Conservation (phyloP, 1,139 yeast genomes). For the Candida sojae region DNA sequence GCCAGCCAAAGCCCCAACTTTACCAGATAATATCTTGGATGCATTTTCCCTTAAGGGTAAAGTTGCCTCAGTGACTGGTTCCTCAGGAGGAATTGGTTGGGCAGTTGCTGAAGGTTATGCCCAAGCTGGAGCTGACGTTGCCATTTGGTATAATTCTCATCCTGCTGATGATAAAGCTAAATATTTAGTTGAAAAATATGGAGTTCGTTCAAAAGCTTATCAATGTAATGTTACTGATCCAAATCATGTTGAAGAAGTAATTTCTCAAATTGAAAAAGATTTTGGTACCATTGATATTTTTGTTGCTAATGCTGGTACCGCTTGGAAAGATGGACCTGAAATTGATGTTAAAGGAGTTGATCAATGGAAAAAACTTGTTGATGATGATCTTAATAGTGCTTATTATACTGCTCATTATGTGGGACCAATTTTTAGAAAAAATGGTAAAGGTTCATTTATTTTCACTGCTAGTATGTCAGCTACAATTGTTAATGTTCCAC, state of each 20-base stretch:
- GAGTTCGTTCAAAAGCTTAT: conserved; percentile 32
- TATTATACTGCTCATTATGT: conserved; percentile 46
- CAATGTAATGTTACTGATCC: conserved; percentile 45
- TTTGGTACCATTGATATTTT: conserved; percentile 50
- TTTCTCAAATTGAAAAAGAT: conserved; percentile 31
- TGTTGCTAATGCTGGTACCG: conserved; percentile 59
- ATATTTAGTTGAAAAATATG: conserved; percentile 27
- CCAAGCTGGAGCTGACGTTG: conserved; percentile 48
- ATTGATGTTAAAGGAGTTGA: conserved; percentile 45
- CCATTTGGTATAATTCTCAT: conserved; percentile 44
- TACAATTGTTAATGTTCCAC: conserved; percentile 65
- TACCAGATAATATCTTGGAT: conserved; percentile 35
- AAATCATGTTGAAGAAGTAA: conserved; percentile 36
- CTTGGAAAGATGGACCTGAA: conserved; percentile 34
- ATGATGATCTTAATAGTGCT: conserved; percentile 51
- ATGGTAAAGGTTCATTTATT: conserved; percentile 33
- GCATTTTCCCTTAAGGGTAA: conserved; percentile 38
- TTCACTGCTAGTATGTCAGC: conserved; percentile 41
- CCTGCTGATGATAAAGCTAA: conserved; percentile 27
- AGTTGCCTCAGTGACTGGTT: conserved; percentile 46
- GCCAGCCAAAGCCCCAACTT: conserved; percentile 39
- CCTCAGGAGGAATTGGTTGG: conserved; percentile 47
- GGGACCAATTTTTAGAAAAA: conserved; percentile 45
- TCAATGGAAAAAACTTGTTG: conserved; percentile 49
- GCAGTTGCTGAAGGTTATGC: conserved; percentile 48